Conservation (phyloP, 768 basidiomycete species). For the Psilocybe azurescens region DNA sequence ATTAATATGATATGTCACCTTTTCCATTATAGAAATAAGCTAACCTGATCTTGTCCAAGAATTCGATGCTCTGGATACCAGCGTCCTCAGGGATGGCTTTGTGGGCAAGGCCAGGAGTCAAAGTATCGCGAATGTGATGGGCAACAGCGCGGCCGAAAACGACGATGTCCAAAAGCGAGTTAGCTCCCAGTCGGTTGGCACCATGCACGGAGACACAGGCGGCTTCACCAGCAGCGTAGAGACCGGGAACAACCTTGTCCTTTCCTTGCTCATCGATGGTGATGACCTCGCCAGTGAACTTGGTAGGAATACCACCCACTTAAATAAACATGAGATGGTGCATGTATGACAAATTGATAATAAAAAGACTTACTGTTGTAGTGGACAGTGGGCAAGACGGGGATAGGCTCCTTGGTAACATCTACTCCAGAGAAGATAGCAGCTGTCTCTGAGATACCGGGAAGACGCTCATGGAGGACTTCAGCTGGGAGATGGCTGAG, state of each 20-base stretch:
- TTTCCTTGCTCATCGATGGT: slow-evolving; percentile 89
- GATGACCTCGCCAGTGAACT: slow-evolving; percentile 96
- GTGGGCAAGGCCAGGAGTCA: slow-evolving; percentile 90
- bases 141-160: slow-evolving; percentile 99
- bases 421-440: slow-evolving; percentile 99
- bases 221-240: slow-evolving; percentile 99
- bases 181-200: slow-evolving; percentile 98
- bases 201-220: slow-evolving; percentile 99
- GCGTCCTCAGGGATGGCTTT: slow-evolving; percentile 86
- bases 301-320: slow-evolving; percentile 99
- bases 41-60: slow-evolving; percentile 85
- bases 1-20: background rate
- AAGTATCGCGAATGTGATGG: slow-evolving; percentile 93
- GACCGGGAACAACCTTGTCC: slow-evolving; percentile 92
- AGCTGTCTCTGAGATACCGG: slow-evolving; percentile 99
- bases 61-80: slow-evolving; percentile 83
- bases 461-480: slow-evolving; percentile 93
- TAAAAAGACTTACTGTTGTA: slow-evolving; percentile 83
- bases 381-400: slow-evolving; percentile 97
- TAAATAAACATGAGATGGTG: slow-evolving; percentile 10
- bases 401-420: slow-evolving; percentile 99
- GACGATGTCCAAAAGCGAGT: slow-evolving; percentile 98
- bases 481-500: slow-evolving; percentile 97
- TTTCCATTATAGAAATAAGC: slow-evolving; percentile 8
- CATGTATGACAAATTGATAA: background rate